These are phyloP conservation scores for Penicillium sp. DNA, from an alignment of 2,329 filamentous ascomycete species.

Conservation along the genomic window DNA sequence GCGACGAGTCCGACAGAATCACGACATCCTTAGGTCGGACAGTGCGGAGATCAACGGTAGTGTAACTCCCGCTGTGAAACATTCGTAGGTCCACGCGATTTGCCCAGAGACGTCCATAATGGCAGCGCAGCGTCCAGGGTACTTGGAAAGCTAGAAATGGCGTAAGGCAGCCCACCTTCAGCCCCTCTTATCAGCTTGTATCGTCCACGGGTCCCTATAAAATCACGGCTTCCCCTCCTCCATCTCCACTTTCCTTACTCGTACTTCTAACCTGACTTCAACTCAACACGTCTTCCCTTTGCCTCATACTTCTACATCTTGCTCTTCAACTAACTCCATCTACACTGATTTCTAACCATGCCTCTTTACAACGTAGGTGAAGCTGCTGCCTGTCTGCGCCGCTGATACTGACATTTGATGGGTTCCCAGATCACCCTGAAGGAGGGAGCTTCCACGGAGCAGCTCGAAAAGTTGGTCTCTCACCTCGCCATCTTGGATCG, in stretches of 20 bases:
- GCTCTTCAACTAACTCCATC: background rate
- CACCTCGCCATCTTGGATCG: background rate
- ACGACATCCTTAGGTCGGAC: slow-evolving; percentile 6
- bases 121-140: slow-evolving; percentile 2
- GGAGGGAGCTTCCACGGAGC: slow-evolving; percentile 58
- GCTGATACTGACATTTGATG: slow-evolving; percentile 5
- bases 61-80: slow-evolving; percentile 3
- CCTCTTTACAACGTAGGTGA: slow-evolving; percentile 39
- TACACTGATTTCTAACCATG: slow-evolving; percentile 25
- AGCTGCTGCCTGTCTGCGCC: background rate
- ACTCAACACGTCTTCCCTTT: background rate
- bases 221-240: slow-evolving; percentile 9
- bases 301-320: background rate
- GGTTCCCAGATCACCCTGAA: slow-evolving; percentile 70
- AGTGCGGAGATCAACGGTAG: slow-evolving; percentile 2
- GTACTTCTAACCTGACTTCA: slow-evolving; percentile 2
- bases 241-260: slow-evolving; percentile 8
- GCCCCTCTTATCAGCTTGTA: slow-evolving; percentile 14
- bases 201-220: slow-evolving; percentile 2
- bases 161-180: slow-evolving; percentile 9
- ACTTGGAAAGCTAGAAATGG: slow-evolving; percentile 10
- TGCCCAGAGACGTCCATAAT: background rate
- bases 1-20: background rate
- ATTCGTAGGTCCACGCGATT: background rate
- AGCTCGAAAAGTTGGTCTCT: slow-evolving; percentile 62